Percentiles rank a stretch among this genome's conserved stretches.
Conservation (phyloP, 1,284 basidiomycete species). For the Moniliella sp. region DNA sequence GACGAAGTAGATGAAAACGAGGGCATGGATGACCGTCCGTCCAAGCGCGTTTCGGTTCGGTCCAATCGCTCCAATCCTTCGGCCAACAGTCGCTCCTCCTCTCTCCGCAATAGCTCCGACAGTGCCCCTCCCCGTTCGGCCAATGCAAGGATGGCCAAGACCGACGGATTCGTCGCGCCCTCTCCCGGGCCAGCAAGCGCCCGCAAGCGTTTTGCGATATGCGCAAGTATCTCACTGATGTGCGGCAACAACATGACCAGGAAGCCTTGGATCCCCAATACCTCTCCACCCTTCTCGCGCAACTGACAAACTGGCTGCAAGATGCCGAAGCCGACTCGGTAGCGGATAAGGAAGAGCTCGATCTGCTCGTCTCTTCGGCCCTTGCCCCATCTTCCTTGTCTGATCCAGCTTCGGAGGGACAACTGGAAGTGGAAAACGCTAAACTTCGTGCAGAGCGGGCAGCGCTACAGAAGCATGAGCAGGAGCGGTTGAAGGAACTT, state of each 20-base stretch:
- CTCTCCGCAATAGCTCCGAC: constrained; percentile 3
- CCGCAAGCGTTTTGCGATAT: not conserved
- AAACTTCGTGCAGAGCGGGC: too few relatives aligned
- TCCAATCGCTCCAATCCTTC: too few relatives aligned
- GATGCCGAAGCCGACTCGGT: not conserved
- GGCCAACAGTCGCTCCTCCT: too few relatives aligned
- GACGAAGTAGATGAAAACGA: too few relatives aligned
- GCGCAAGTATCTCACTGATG: not conserved
- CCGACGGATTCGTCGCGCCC: not conserved
- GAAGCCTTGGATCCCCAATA: not conserved
- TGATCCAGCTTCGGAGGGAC: not conserved
- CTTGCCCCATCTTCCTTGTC: not conserved
- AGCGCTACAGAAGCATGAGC: too few relatives aligned
- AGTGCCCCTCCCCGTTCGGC: constrained; percentile 5
- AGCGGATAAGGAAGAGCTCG: not conserved
- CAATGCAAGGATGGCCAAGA: not conserved
- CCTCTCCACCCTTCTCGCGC: not conserved
- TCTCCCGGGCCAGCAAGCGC: not conserved
- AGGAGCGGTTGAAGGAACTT: too few relatives aligned
- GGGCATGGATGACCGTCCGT: too few relatives aligned
- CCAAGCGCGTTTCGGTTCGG: too few relatives aligned
- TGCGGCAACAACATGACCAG: not conserved
- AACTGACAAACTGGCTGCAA: not conserved
- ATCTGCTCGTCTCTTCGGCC: not conserved
- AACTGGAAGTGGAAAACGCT: not conserved